Percentiles rank a stretch among this genome's conserved stretches.
phyloP scores from a whole-genome alignment of 2,329 filamentous ascomycete genomes.

The Cercospora sojina region DNA sequence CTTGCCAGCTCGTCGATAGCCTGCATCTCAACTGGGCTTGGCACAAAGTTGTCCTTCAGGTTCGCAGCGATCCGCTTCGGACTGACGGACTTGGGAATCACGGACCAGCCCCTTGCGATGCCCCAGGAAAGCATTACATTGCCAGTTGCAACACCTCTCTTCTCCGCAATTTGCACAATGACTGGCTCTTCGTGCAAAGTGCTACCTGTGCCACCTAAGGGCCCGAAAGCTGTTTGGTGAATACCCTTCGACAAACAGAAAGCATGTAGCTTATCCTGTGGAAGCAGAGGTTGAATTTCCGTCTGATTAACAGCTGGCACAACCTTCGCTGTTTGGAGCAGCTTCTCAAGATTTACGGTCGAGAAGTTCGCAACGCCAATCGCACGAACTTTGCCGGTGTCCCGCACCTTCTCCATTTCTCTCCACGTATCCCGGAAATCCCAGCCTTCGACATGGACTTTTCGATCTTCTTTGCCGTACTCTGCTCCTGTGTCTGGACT shows the following conservation, averaged over 20 bases:
- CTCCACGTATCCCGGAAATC: constrained; percentile 70
- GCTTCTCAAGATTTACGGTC: constrained; percentile 46
- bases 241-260: constrained; percentile 20
- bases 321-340: constrained; percentile 18
- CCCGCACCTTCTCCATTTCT: constrained; percentile 64
- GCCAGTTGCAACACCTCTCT: constrained; percentile 25
- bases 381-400: constrained; percentile 48
- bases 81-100: constrained; percentile 41
- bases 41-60: constrained; percentile 17
- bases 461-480: constrained; percentile 15
- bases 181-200: constrained; percentile 19
- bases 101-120: constrained; percentile 36
- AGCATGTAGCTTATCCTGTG: constrained; percentile 15
- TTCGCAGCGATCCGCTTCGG: constrained; percentile 22
- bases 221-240: constrained; percentile 20
- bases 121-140: constrained; percentile 42
- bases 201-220: constrained; percentile 18
- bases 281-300: constrained; percentile 21
- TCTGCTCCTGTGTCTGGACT: constrained; percentile 7
- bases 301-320: constrained; percentile 26
- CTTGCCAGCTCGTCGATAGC: constrained; percentile 32
- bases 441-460: constrained; percentile 14
- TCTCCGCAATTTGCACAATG: constrained; percentile 16
- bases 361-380: constrained; percentile 53
- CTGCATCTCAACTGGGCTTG: constrained; percentile 20